Base-by-base conservation (phyloP, 2,329 filamentous ascomycete species). In the Botrytis deweyae region DNA sequence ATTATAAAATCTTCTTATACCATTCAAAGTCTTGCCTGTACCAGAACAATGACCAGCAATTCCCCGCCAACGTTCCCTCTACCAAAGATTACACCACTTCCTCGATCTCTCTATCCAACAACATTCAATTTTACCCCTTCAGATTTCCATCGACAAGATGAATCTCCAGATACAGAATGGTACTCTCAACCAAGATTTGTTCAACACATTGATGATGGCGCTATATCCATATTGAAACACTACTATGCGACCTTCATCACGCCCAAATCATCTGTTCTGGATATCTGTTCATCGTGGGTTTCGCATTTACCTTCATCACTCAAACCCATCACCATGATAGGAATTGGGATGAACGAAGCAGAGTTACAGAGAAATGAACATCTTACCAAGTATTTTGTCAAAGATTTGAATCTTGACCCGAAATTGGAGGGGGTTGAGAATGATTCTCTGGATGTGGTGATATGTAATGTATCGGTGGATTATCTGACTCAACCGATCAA, bases 161-260 rank as follows among this genome's bases (percentile, higher is more conserved):
- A 78, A 67, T 72, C 62, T 5, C 66, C 74, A 22, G 79, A 80
- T 61, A 63, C 75, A 5, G 44, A 74, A 40, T 80, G 76, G 77
- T 80, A 80, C 38, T 73, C 75, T n/a, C 74, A 78, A 22, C 84
- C 86, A 1, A 83, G 86, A 25, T 86, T 87, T 75, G 86, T 88
- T 1, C 86, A 86, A 18, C 87, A 88, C 74, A 88, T 88, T 76
- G 86, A 88, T 76, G 84, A 86, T 61, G 80, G 82, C 8, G 85
- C 86, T 0, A 86, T 87, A 69, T 78, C 78, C 6, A 80, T 82
- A 0, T 77, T 88, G 2, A 80, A 82, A 38, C 75, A 78, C 3
- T 88, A 88, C 79, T 88, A 88, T 77, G 79, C 79, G n/a, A 75
- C 76, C 0, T 81, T 81, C 1, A 79, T 88, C 6, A 85, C 86